Percentiles rank a stretch among this genome's conserved stretches.
phyloP scores from a whole-genome alignment of 2,329 filamentous ascomycete genomes.

The Penicillium sp. region DNA sequence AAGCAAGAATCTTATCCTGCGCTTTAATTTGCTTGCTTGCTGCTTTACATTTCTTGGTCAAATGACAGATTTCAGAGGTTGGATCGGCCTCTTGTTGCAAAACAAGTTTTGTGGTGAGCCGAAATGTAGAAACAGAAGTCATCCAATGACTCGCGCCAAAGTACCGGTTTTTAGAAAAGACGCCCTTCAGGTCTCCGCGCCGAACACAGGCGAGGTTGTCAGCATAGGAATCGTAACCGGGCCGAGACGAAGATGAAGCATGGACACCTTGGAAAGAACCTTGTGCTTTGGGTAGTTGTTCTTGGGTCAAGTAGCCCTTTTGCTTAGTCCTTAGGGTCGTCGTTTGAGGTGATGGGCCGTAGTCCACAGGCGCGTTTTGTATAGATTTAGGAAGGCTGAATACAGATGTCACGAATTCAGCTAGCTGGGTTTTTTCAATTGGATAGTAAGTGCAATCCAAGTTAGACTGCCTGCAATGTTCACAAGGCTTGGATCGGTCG shows the following conservation, averaged over 20 bases:
- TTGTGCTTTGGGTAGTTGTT: not conserved
- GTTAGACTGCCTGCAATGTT: constrained; percentile 1
- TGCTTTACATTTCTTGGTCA: constrained; percentile 7
- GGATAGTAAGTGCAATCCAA: constrained; percentile 1
- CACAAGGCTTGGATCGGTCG: constrained; percentile 5
- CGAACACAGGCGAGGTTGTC: not conserved
- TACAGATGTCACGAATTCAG: constrained; percentile 3
- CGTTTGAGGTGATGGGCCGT: not conserved
- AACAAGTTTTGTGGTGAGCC: constrained; percentile 47
- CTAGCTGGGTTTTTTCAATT: not conserved
- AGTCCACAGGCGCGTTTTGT: not conserved
- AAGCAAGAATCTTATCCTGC: constrained; percentile 5
- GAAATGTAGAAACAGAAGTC: constrained; percentile 43
- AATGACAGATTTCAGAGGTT: not conserved
- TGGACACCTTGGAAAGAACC: too few relatives aligned
- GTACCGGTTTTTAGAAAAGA: constrained; percentile 44
- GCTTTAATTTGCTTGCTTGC: constrained; percentile 5
- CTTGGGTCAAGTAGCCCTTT: not conserved
- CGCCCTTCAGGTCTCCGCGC: not conserved
- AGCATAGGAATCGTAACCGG: not conserved
- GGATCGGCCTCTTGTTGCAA: constrained; percentile 17
- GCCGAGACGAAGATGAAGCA: not conserved
- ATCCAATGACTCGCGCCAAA: constrained; percentile 53
- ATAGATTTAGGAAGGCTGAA: not conserved
- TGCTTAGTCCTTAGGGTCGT: not conserved